Conservation (phyloP, 352 stramenopile species). For the Phytophthora pistaciae region DNA sequence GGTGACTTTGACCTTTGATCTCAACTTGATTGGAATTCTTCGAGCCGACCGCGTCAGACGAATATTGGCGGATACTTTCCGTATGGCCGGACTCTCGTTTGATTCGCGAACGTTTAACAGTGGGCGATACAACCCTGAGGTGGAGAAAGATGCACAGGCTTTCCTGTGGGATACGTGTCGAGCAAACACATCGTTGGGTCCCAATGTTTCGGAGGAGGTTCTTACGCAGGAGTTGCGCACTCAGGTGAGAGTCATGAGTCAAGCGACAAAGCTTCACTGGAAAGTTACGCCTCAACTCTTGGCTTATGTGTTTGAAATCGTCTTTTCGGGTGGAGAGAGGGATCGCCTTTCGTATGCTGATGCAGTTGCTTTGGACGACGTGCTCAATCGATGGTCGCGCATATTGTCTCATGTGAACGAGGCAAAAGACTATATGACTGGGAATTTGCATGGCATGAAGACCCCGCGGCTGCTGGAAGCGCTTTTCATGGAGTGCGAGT, state of each 20-base stretch:
- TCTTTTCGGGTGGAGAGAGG: constrained; percentile 58
- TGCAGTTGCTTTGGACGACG: constrained; percentile 52
- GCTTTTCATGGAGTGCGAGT: constrained; percentile 73
- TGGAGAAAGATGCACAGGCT: constrained; percentile 32
- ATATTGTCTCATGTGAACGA: constrained; percentile 60
- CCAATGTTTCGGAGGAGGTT: constrained; percentile 32
- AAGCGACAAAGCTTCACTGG: constrained; percentile 65
- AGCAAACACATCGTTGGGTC: constrained; percentile 29
- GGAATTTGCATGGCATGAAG: constrained; percentile 65
- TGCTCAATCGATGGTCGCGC: constrained; percentile 65
- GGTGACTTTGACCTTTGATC: constrained; percentile 46
- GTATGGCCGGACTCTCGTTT: constrained; percentile 68
- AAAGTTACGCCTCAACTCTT: constrained; percentile 72
- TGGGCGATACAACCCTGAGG: constrained; percentile 11
- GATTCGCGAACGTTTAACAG: constrained; percentile 54
- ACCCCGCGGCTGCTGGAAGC: constrained; percentile 63
- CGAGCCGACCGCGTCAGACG: constrained; percentile 58
- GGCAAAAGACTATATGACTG: constrained; percentile 67
- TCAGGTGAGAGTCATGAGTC: constrained; percentile 58
- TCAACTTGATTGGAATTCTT: constrained; percentile 61
- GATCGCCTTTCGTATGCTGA: constrained; percentile 61
- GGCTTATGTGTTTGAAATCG: constrained; percentile 62
- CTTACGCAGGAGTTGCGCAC: constrained; percentile 47
- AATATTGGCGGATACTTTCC: constrained; percentile 69
- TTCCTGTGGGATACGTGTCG: constrained; percentile 76